Percentiles rank a stretch among this genome's conserved stretches.
Evolutionary conservation across 2,329 filamentous ascomycete genomes (phyloP).

Genomic region (Hypoxylon sp.): DNA sequence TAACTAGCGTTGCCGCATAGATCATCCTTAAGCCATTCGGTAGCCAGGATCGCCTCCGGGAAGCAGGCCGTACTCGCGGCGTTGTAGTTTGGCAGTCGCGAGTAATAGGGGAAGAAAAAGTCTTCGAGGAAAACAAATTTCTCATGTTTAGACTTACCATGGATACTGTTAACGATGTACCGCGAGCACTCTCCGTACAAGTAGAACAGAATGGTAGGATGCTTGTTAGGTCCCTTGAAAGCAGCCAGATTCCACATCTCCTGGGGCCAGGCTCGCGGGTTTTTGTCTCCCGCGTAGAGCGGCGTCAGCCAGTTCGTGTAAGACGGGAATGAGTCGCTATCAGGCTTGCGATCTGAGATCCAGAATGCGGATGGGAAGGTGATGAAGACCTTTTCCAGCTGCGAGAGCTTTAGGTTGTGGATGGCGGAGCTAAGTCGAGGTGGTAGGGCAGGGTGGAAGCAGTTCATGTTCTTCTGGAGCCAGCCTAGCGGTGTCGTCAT

Average conservation of each 20-base stretch:
- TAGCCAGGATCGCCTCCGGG: constrained; percentile 70
- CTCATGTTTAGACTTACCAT: constrained; percentile 32
- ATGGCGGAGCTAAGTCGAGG: constrained; percentile 61
- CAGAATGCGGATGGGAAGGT: constrained; percentile 50
- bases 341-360: constrained; percentile 31
- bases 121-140: constrained; percentile 51
- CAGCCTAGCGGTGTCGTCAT: constrained; percentile 68
- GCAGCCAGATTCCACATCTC: constrained; percentile 48
- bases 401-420: constrained; percentile 52
- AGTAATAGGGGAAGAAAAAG: constrained; percentile 77
- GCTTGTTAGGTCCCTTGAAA: constrained; percentile 38
- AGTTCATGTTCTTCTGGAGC: constrained; percentile 63
- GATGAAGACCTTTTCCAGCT: constrained; percentile 52
- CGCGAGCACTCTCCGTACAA: constrained; percentile 47
- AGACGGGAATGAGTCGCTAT: constrained; percentile 37
- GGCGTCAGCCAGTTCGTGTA: constrained; percentile 45
- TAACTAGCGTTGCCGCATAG: constrained; percentile 78
- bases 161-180: constrained; percentile 43
- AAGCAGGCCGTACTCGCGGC: constrained; percentile 61
- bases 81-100: constrained; percentile 71
- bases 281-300: constrained; percentile 39
- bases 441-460: constrained; percentile 63
- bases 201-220: constrained; percentile 46
- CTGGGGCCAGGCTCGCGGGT: constrained; percentile 43
- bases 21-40: constrained; percentile 76